phyloP scores from a whole-genome alignment of 2,329 filamentous ascomycete species.

The Fusarium incarnatum region DNA sequence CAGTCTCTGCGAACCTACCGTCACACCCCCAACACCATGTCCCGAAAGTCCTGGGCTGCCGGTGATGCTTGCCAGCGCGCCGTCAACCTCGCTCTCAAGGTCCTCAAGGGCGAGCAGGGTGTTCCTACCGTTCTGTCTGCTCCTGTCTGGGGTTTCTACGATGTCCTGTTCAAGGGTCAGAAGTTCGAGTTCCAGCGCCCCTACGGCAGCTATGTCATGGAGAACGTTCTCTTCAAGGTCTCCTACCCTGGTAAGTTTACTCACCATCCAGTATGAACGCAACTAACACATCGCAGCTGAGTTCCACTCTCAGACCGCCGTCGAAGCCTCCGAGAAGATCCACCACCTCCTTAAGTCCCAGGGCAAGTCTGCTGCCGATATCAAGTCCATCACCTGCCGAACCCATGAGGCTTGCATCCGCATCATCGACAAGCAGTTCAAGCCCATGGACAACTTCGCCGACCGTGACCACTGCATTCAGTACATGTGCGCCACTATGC shows the following conservation, averaged over 20 bases:
- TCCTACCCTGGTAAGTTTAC: conserved; percentile 84
- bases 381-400: conserved; percentile 91
- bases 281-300: conserved; percentile 67
- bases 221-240: conserved; percentile 99
- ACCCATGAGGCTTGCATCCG: conserved; percentile 98
- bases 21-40: conserved; percentile 99
- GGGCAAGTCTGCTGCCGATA: conserved; percentile 93
- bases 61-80: conserved; percentile 97
- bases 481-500: conserved; percentile 98
- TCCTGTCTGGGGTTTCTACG: conserved; percentile 97
- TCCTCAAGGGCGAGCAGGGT: conserved; percentile 89
- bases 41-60: conserved; percentile 98
- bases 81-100: conserved; percentile 90
- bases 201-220: conserved; percentile 99
- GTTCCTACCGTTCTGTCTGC: conserved; percentile 93
- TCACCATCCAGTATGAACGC: neutral
- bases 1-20: conserved; percentile 97
- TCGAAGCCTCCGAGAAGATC: conserved; percentile 92
- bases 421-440: conserved; percentile 99
- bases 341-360: conserved; percentile 82
- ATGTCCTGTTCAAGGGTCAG: conserved; percentile 95
- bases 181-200: conserved; percentile 95
- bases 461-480: conserved; percentile 99
- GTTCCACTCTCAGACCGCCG: conserved; percentile 98
- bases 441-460: conserved; percentile 99